Conservation (phyloP, 768 basidiomycete species). For the Lentinula boryana region DNA sequence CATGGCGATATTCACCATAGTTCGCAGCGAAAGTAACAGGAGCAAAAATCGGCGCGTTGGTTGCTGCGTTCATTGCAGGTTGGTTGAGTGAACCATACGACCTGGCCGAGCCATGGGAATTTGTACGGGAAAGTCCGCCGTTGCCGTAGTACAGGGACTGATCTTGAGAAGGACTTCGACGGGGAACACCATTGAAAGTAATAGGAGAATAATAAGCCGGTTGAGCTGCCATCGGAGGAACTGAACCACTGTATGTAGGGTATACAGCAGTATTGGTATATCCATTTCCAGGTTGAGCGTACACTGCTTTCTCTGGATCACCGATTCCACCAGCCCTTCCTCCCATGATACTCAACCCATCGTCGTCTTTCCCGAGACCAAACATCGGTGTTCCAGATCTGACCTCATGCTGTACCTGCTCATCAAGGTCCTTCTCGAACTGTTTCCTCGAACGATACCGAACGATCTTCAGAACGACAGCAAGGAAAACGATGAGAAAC, state of each 20-base stretch:
- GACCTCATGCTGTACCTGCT: not conserved
- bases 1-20: not conserved
- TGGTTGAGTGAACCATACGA: not conserved
- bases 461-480: not conserved
- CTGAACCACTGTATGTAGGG: not conserved
- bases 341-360: not conserved
- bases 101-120: not conserved
- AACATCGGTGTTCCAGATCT: constrained; percentile 3
- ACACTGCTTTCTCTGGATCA: not conserved
- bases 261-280: not conserved
- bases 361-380: constrained; percentile 1
- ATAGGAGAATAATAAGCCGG: not conserved
- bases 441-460: not conserved
- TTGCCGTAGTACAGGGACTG: not conserved
- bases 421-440: constrained; percentile 3
- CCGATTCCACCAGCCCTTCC: not conserved
- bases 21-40: not conserved
- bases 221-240: not conserved
- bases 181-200: not conserved
- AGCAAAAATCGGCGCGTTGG: not conserved
- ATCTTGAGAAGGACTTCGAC: not conserved
- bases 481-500: not conserved
- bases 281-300: not conserved
- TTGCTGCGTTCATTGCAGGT: not conserved
- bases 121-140: not conserved